A percentile compares a stretch with the other conserved stretches of the same genome.
These are phyloP conservation scores for Globisporangium splendens DNA, from an alignment of 352 stramenopile genomes.

Conservation along the genomic window DNA sequence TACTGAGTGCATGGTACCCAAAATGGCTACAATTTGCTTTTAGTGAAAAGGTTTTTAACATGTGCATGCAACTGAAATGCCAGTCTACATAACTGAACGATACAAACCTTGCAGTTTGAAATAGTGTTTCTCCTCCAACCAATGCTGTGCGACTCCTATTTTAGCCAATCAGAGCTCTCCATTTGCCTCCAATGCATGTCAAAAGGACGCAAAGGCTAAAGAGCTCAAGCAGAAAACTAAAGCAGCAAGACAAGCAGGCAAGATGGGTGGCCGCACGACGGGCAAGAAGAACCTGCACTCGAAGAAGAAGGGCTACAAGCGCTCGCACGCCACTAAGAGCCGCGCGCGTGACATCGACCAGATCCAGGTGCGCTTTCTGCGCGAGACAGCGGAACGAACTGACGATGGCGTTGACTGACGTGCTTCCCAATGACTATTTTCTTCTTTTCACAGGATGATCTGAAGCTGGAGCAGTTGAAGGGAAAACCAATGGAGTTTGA, in stretches of 20 bases:
- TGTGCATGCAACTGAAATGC: no score
- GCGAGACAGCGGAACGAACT: no score
- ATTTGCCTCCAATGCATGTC: background rate
- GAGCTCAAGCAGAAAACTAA: no score
- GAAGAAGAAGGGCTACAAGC: slow-evolving; percentile 89
- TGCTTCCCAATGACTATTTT: no score
- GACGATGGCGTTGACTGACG: background rate
- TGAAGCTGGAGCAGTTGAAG: slow-evolving; percentile 52
- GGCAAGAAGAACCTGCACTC: slow-evolving; percentile 65
- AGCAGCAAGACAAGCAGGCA: slow-evolving; percentile 25
- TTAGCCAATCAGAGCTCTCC: slow-evolving; percentile 16
- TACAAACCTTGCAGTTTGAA: no score
- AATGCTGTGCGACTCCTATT: slow-evolving; percentile 13
- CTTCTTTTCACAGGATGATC: slow-evolving; percentile 46
- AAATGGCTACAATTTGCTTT: slow-evolving; percentile 23
- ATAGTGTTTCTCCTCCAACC: slow-evolving; percentile 12
- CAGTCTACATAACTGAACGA: no score
- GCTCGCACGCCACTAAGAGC: slow-evolving; percentile 77
- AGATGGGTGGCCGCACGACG: slow-evolving; percentile 38
- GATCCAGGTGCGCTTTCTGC: slow-evolving; percentile 50
- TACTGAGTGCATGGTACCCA: slow-evolving; percentile 25
- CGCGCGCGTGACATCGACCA: slow-evolving; percentile 79
- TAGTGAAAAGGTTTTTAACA: slow-evolving; percentile 7
- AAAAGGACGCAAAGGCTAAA: background rate
- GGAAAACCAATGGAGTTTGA: slow-evolving; percentile 69